These are phyloP conservation scores for Kazachstania psychrophila DNA, from an alignment of 805 yeast genomes.

Conservation along the genomic window DNA sequence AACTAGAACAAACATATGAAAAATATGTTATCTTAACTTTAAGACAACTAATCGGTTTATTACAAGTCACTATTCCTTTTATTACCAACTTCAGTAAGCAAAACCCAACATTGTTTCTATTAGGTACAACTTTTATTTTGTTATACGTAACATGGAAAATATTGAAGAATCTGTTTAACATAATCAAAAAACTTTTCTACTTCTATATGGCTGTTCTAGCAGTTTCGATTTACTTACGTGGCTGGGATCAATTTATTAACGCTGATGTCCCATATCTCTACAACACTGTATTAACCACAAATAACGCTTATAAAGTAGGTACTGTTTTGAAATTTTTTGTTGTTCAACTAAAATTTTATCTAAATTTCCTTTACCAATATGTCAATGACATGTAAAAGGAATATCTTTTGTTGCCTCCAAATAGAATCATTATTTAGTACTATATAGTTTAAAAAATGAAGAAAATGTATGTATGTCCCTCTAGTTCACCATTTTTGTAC, in stretches of 20 bases:
- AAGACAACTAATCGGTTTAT: constrained; percentile 5
- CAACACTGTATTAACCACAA: constrained; percentile 7
- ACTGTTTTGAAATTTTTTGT: neutral
- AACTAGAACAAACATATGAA: constrained; percentile 5
- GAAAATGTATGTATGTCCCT: no score
- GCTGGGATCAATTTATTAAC: constrained; percentile 18
- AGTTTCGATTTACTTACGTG: constrained; percentile 29
- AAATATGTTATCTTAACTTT: constrained; percentile 5
- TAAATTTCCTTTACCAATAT: neutral
- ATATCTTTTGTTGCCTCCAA: no score
- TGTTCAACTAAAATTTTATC: constrained; percentile 3
- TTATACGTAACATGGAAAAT: constrained; percentile 22
- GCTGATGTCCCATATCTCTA: constrained; percentile 15
- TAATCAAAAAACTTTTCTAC: constrained; percentile 21
- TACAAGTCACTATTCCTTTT: constrained; percentile 16
- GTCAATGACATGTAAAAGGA: neutral
- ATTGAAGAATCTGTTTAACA: constrained; percentile 24
- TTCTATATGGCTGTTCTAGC: constrained; percentile 11
- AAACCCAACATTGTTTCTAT: constrained; percentile 28
- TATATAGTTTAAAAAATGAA: no score
- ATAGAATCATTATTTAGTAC: no score
- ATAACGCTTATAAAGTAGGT: constrained; percentile 2
- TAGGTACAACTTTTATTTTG: constrained; percentile 13
- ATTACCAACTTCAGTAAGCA: constrained; percentile 17
- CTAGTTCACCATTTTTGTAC: no score